phyloP scores from a whole-genome alignment of 179 eudicot species.

The Corrigiola litoralis region DNA sequence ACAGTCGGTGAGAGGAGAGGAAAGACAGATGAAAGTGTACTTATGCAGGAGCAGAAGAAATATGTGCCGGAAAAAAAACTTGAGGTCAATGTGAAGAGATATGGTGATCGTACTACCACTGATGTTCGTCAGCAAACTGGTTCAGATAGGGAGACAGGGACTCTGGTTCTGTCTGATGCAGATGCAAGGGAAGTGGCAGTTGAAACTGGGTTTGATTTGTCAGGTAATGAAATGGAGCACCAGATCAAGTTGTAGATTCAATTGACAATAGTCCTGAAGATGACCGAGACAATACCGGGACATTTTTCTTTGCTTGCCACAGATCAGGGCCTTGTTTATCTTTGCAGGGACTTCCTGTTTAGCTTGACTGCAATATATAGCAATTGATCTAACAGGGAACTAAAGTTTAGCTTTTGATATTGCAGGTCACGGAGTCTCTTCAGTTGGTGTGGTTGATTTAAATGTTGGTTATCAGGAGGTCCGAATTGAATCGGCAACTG shows the following conservation, averaged over 20 bases:
- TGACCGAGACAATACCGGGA: neutral
- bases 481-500: slow-evolving; percentile 7
- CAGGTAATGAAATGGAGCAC: neutral
- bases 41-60: slow-evolving; percentile 7
- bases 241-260: neutral
- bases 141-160: slow-evolving; percentile 15
- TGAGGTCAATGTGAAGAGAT: slow-evolving; percentile 23
- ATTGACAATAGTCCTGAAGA: slow-evolving; percentile 17
- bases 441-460: slow-evolving; percentile 1
- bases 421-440: slow-evolving; percentile 20
- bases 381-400: too few species aligned
- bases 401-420: neutral
- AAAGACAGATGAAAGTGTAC: slow-evolving; percentile 6
- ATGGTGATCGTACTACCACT: slow-evolving; percentile 19
- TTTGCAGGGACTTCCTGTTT: too few species aligned
- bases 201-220: slow-evolving; percentile 18
- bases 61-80: slow-evolving; percentile 19
- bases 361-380: too few species aligned
- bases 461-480: slow-evolving; percentile 24
- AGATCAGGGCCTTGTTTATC: too few species aligned
- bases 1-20: too few species aligned
- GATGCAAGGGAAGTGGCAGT: slow-evolving; percentile 22
- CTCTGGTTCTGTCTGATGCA: slow-evolving; percentile 9
- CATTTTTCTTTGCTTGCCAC: too few species aligned
- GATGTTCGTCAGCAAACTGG: slow-evolving; percentile 14